Evolutionary conservation across 441 rosid species (phyloP), one percentile per base, ranked within the genome.

Genomic region (Erysimum cheiri): DNA sequence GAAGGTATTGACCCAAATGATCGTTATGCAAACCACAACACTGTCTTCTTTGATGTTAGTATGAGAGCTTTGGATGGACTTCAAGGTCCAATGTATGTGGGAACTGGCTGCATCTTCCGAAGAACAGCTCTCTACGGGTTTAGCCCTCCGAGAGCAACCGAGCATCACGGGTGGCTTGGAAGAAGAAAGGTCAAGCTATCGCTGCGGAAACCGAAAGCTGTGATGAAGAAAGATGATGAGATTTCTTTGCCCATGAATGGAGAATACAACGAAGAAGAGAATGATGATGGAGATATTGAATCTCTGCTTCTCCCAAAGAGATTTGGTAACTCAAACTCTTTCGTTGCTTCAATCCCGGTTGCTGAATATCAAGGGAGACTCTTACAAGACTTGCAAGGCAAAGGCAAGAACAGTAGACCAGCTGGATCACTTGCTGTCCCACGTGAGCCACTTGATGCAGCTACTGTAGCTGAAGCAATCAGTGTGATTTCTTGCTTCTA

Each of bases 11-110:
- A 91, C 75, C 95, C 92, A 1, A 84, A 78, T 4, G 97, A 93
- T 72, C 85, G 95, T 10, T 93, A 93, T 64, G 96, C 96, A 0
- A 93, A 93, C 64, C 97, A 91, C 73, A 93, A 93, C 66, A 88
- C 91, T 0, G 95, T 89, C 67, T 93, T 93, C 89, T 93, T 91
- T 44, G 96, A 93, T 79, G 96, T 88, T 17, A 85, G 86, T 75
- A 89, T 93, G 97, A 80, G 94, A 71, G 98, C 97, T 28, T 81
- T 89, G 29, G 98, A 93, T 63, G 97, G 97, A 15, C 60, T 91
- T 8, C 97, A 91, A 77, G 98, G 98, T 44, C 96, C 98, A 46
- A 78, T 91, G 87, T 88, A 93, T 49, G 96, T 93, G 0, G 97
- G 95, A 53, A 91, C 98, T 2, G 98, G 98, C 44, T 93, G 97